These are phyloP conservation scores for Verbena officinalis DNA, from an alignment of 257 asterid genomes.

Conservation along the genomic window DNA sequence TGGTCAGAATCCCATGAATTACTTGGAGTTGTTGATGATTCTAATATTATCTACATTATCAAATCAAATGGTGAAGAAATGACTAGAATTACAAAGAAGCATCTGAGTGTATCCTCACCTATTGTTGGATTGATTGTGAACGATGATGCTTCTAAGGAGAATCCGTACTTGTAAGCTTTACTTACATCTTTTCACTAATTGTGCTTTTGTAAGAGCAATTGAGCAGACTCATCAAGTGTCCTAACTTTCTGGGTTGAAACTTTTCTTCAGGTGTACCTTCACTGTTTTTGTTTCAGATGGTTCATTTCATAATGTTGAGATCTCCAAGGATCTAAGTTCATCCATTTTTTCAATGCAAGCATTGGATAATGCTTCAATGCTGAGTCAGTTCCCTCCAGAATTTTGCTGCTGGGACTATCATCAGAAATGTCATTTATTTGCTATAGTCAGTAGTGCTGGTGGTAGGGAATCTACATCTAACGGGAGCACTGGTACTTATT, in stretches of 20 bases:
- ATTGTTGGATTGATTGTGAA: constrained; percentile 73
- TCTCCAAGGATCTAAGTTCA: constrained; percentile 83
- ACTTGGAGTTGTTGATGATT: constrained; percentile 87
- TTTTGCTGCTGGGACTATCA: constrained; percentile 83
- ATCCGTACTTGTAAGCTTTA: constrained; percentile 67
- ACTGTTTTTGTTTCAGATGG: constrained; percentile 80
- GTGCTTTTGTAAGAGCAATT: constrained; percentile 29
- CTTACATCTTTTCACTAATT: constrained; percentile 24
- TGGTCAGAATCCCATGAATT: constrained; percentile 96
- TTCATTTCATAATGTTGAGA: constrained; percentile 77
- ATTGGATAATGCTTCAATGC: constrained; percentile 43
- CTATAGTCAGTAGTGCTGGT: constrained; percentile 56
- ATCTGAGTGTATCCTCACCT: constrained; percentile 64
- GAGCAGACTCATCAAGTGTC: constrained; percentile 22
- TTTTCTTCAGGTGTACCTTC: constrained; percentile 76
- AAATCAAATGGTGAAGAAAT: constrained; percentile 92
- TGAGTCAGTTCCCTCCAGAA: constrained; percentile 56
- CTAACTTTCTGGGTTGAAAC: constrained; percentile 31
- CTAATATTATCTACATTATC: constrained; percentile 63
- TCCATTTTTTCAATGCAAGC: constrained; percentile 59
- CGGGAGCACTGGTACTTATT: constrained; percentile 50
- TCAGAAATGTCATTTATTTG: constrained; percentile 56
- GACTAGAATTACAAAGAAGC: constrained; percentile 72
- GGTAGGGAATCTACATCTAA: constrained; percentile 40
- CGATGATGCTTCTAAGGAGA: constrained; percentile 55